Evolutionary conservation across 2,329 filamentous ascomycete species (phyloP).

Genomic region (Fusarium nelsonii): DNA sequence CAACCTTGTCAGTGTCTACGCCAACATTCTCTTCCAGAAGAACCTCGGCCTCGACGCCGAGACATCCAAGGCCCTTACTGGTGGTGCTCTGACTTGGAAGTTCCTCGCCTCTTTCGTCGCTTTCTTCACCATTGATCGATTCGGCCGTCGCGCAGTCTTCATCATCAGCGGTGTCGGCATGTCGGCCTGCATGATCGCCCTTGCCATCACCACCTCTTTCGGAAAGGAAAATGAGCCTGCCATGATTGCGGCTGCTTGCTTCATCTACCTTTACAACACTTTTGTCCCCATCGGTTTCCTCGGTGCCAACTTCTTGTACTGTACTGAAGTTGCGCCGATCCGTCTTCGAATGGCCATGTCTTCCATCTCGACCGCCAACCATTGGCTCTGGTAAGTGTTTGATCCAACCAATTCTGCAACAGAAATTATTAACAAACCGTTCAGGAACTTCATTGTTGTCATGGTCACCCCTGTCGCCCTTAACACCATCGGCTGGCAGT

Average conservation of each 20-base stretch:
- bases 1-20: slow-evolving; percentile 50
- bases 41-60: slow-evolving; percentile 42
- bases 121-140: slow-evolving; percentile 49
- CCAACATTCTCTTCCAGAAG: slow-evolving; percentile 49
- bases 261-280: slow-evolving; percentile 76
- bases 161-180: slow-evolving; percentile 47
- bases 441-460: slow-evolving; percentile 61
- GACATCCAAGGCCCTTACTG: slow-evolving; percentile 44
- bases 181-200: slow-evolving; percentile 46
- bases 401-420: slow-evolving; percentile 11
- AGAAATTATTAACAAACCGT: slow-evolving; percentile 16
- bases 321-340: slow-evolving; percentile 65
- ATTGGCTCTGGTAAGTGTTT: slow-evolving; percentile 47
- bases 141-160: slow-evolving; percentile 46
- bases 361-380: slow-evolving; percentile 64
- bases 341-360: slow-evolving; percentile 60
- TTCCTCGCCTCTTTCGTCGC: slow-evolving; percentile 49
- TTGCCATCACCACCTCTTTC: slow-evolving; percentile 46
- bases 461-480: slow-evolving; percentile 75
- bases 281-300: slow-evolving; percentile 75
- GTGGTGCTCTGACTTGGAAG: slow-evolving; percentile 51
- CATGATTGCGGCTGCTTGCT: slow-evolving; percentile 50
- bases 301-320: slow-evolving; percentile 71
- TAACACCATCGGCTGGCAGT: slow-evolving; percentile 66
- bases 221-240: slow-evolving; percentile 40